Conservation (phyloP, 495 filamentous ascomycete species). For the Xylaria intraflava region DNA sequence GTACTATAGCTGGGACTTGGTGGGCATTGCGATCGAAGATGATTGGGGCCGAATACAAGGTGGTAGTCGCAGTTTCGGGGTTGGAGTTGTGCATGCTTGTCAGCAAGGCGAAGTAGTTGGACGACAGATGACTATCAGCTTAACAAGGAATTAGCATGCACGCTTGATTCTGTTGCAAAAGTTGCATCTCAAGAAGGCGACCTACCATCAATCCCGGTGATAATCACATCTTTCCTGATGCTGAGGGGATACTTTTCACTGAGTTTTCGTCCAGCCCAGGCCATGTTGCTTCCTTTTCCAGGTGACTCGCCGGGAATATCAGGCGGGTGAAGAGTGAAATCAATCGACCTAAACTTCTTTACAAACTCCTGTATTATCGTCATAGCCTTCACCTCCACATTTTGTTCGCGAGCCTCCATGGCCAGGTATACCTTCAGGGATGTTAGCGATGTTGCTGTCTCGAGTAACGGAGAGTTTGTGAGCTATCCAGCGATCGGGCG, state of each 20-base stretch:
- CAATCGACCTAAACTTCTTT: conserved; percentile 54
- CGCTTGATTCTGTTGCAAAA: background rate
- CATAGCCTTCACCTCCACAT: conserved; percentile 48
- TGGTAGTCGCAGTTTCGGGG: conserved; percentile 48
- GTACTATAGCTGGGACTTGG: conserved; percentile 56
- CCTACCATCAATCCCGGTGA: conserved; percentile 66
- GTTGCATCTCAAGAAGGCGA: background rate
- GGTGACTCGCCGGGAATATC: conserved; percentile 56
- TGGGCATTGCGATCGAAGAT: conserved; percentile 67
- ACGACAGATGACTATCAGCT: conserved; percentile 64
- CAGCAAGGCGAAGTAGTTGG: conserved; percentile 57
- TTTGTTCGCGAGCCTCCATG: conserved; percentile 59
- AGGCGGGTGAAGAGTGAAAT: conserved; percentile 54
- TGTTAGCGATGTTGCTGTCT: conserved; percentile 6
- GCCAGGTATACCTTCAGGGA: conserved; percentile 55
- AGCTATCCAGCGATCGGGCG: background rate
- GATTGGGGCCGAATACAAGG: conserved; percentile 61
- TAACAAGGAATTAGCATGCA: conserved; percentile 21
- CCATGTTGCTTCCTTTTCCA: conserved; percentile 63
- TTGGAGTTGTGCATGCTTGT: conserved; percentile 51
- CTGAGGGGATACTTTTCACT: conserved; percentile 47
- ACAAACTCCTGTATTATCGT: conserved; percentile 48
- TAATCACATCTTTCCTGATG: conserved; percentile 52
- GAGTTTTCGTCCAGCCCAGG: conserved; percentile 57
- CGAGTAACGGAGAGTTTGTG: background rate